Conservation (phyloP, 768 basidiomycete genomes). For the Amanita thiersii region DNA sequence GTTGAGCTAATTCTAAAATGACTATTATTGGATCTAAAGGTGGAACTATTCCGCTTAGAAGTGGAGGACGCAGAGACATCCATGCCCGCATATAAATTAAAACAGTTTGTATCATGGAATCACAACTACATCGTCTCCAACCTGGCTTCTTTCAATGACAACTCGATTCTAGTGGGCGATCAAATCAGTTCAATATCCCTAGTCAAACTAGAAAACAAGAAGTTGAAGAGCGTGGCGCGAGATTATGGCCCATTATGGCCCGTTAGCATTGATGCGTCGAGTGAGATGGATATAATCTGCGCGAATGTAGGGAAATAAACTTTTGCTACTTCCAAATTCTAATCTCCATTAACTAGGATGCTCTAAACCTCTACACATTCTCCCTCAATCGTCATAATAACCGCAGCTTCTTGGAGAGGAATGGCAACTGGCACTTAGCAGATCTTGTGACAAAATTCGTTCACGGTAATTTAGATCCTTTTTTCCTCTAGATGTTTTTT, state of each 20-base stretch:
- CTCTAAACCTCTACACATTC: constrained; percentile 63
- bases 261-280: constrained; percentile 50
- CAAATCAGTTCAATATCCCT: constrained; percentile 73
- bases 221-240: constrained; percentile 49
- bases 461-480: constrained; percentile 36
- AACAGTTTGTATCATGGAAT: constrained; percentile 54
- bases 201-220: constrained; percentile 38
- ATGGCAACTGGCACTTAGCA: constrained; percentile 66
- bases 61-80: constrained; percentile 19
- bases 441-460: constrained; percentile 72
- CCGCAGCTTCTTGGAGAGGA: constrained; percentile 43
- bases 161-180: constrained; percentile 62
- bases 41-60: constrained; percentile 39
- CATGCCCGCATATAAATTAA: constrained; percentile 26
- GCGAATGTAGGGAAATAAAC: constrained; percentile 52
- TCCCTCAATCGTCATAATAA: constrained; percentile 34
- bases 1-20: neutral
- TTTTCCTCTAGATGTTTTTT: neutral
- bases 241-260: constrained; percentile 78
- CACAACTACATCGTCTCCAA: constrained; percentile 77
- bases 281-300: constrained; percentile 51
- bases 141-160: constrained; percentile 45
- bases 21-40: constrained; percentile 20
- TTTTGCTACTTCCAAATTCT: constrained; percentile 9
- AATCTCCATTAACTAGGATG: constrained; percentile 33